Conservation (phyloP, 75 land plant genomes). For the Ceratopteris richardii region DNA sequence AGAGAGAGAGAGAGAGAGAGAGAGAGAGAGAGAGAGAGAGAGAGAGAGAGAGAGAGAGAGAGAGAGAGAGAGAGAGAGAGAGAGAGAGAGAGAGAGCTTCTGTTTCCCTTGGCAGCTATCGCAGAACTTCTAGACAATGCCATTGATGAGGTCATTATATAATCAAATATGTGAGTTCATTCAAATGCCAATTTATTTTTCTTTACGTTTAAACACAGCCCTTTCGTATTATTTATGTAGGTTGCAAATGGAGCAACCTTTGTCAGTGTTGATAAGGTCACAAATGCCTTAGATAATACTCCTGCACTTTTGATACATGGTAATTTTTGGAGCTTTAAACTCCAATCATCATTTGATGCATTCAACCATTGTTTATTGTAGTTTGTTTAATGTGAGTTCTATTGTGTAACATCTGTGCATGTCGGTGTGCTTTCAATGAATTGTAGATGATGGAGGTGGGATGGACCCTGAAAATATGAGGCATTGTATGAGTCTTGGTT, state of each 20-base stretch:
- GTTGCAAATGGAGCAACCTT: conserved; percentile 86
- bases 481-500: conserved; percentile 87
- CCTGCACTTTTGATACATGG: conserved; percentile 84
- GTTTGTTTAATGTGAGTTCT: background rate
- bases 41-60: conserved; percentile 5
- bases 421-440: too few species aligned
- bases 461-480: conserved; percentile 77
- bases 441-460: conserved; percentile 94
- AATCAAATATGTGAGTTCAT: background rate
- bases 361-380: background rate
- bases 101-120: conserved; percentile 45
- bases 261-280: conserved; percentile 60
- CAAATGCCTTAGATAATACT: conserved; percentile 52
- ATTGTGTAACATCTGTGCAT: too few species aligned
- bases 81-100: background rate
- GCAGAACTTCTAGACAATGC: conserved; percentile 95
- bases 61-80: conserved; percentile 9
- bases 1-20: background rate
- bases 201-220: background rate
- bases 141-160: conserved; percentile 71
- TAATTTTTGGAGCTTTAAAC: conserved; percentile 15
- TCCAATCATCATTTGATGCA: background rate
- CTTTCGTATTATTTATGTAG: conserved; percentile 24
- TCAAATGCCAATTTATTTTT: background rate
- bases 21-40: background rate